A percentile compares a stretch with the other conserved stretches of the same genome.
These are phyloP conservation scores for Plantago major DNA, from an alignment of 257 asterid species.

Conservation along the genomic window DNA sequence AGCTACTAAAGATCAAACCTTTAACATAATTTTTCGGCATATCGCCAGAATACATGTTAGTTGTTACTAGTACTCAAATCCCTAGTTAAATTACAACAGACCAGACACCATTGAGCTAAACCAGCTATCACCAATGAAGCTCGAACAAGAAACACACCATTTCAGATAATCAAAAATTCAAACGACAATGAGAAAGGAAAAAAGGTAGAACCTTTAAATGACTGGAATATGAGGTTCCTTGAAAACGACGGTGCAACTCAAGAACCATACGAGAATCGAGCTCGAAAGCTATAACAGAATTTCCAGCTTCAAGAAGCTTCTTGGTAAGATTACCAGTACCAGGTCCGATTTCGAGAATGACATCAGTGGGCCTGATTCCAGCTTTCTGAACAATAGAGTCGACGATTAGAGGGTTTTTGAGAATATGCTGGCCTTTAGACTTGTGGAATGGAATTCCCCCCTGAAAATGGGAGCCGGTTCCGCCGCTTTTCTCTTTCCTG, in stretches of 20 bases:
- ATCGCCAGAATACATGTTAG: too few relatives aligned
- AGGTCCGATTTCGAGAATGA: slow-evolving; percentile 89
- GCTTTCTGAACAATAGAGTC: slow-evolving; percentile 87
- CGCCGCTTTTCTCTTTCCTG: slow-evolving; percentile 16
- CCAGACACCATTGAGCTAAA: too few relatives aligned
- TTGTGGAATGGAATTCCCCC: slow-evolving; percentile 94
- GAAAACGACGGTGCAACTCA: slow-evolving; percentile 85
- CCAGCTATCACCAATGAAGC: too few relatives aligned
- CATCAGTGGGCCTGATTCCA: slow-evolving; percentile 79
- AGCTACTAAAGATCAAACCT: too few relatives aligned
- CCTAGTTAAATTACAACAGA: too few relatives aligned
- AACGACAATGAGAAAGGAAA: too few relatives aligned
- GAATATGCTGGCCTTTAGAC: slow-evolving; percentile 91
- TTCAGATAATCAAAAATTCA: too few relatives aligned
- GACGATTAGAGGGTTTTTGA: slow-evolving; percentile 74
- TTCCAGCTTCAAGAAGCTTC: slow-evolving; percentile 95
- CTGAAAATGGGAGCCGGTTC: slow-evolving; percentile 43
- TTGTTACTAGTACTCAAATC: too few relatives aligned
- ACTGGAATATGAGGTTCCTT: slow-evolving; percentile 68
- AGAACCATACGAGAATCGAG: slow-evolving; percentile 98
- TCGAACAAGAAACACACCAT: too few relatives aligned
- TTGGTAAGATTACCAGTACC: slow-evolving; percentile 96
- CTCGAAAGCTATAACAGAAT: slow-evolving; percentile 81
- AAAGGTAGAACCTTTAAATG: slow-evolving; percentile 44
- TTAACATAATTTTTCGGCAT: too few relatives aligned